Percentiles rank a stretch among this genome's conserved stretches.
Evolutionary conservation across 257 asterid species (phyloP).

Genomic region (Petrea volubilis): DNA sequence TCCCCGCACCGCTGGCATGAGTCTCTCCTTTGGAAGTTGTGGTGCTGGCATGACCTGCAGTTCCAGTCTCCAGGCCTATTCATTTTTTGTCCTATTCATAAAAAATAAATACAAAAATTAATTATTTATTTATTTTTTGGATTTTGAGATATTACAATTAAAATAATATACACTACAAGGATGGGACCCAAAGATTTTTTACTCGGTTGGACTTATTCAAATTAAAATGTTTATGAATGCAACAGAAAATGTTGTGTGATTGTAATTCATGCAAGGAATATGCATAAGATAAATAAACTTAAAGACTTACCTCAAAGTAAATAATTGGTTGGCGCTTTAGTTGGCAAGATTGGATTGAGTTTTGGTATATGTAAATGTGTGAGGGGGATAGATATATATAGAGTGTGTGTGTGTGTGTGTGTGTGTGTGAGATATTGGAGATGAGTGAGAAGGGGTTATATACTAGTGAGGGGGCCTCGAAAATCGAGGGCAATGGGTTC

Average conservation of each 20-base stretch:
- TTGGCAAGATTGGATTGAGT: background rate
- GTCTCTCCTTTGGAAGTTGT: constrained; percentile 92
- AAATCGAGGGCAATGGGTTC: constrained; percentile 40
- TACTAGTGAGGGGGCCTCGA: constrained; percentile 50
- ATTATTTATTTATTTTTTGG: background rate
- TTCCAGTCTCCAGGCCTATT: constrained; percentile 99
- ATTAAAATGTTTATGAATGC: too few species aligned
- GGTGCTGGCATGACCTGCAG: constrained; percentile 96
- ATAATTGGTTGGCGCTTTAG: background rate
- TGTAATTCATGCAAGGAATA: background rate
- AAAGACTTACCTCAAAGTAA: background rate
- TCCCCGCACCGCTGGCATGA: constrained; percentile 95
- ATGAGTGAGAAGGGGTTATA: constrained; percentile 45
- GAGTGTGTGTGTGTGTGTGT: background rate
- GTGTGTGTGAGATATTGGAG: constrained; percentile 36
- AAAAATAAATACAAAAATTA: background rate
- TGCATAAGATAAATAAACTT: background rate
- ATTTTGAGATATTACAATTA: too few species aligned
- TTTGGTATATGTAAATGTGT: background rate
- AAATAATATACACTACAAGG: too few species aligned
- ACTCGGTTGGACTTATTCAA: too few species aligned
- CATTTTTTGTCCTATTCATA: constrained; percentile 37
- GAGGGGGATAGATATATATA: background rate
- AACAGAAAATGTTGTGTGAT: too few species aligned
- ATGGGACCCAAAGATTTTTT: too few species aligned